Percentiles rank a stretch among this genome's conserved stretches.
Conservation (phyloP, 257 asterid species). For the Lycium ferocissimum region DNA sequence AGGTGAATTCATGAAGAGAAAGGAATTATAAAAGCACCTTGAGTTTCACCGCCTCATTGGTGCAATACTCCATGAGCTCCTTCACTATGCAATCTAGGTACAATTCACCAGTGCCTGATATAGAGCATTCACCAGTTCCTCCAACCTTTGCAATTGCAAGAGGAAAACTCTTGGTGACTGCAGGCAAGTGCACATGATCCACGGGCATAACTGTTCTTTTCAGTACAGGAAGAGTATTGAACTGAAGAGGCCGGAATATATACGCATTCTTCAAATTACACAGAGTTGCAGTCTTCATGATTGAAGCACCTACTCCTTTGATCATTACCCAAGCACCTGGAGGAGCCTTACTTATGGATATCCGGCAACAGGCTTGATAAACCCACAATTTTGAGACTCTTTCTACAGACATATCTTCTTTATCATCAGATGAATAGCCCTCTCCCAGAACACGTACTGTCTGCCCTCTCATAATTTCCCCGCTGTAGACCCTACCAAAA, state of each 20-base stretch:
- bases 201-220: no score
- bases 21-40: slow-evolving; percentile 64
- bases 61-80: slow-evolving; percentile 95
- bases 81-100: slow-evolving; percentile 96
- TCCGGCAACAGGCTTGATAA: slow-evolving; percentile 97
- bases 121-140: slow-evolving; percentile 97
- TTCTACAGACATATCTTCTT: slow-evolving; percentile 96
- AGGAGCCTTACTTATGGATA: slow-evolving; percentile 91
- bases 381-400: slow-evolving; percentile 96
- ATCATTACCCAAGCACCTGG: slow-evolving; percentile 99
- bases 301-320: slow-evolving; percentile 99
- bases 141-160: slow-evolving; percentile 96
- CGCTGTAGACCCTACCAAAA: slow-evolving; percentile 96
- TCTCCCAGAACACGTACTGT: slow-evolving; percentile 91
- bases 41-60: slow-evolving; percentile 98
- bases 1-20: neutral
- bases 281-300: slow-evolving; percentile 96
- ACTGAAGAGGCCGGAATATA: slow-evolving; percentile 92
- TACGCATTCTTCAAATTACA: slow-evolving; percentile 84
- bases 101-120: slow-evolving; percentile 93
- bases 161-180: slow-evolving; percentile 98
- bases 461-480: slow-evolving; percentile 91
- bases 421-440: slow-evolving; percentile 98
- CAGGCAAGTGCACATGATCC: no score
- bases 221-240: slow-evolving; percentile 95